These are phyloP conservation scores for Xylaria sp. DNA, from an alignment of 2,329 filamentous ascomycete genomes.

Conservation along the genomic window DNA sequence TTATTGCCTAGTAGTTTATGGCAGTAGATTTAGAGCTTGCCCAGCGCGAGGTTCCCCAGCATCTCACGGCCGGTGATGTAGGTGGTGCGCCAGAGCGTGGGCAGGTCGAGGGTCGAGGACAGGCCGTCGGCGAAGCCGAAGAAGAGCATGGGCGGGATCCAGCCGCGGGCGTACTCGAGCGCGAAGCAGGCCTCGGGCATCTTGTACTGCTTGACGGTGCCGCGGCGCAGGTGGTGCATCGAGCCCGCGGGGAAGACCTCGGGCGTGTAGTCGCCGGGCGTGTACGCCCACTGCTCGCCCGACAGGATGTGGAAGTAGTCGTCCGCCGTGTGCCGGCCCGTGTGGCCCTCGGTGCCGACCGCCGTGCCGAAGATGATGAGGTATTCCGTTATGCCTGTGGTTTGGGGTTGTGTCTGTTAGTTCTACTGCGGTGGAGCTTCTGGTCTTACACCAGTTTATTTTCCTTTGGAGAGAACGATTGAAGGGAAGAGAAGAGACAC, in stretches of 20 bases:
- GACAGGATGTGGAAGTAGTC: slow-evolving; percentile 94
- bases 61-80: slow-evolving; percentile 80
- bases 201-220: slow-evolving; percentile 83
- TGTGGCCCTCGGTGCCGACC: slow-evolving; percentile 87
- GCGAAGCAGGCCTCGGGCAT: slow-evolving; percentile 83
- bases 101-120: slow-evolving; percentile 83
- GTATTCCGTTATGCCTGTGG: slow-evolving; percentile 81
- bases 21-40: slow-evolving; percentile 69
- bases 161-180: slow-evolving; percentile 85
- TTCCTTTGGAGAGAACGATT: background rate
- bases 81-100: slow-evolving; percentile 84
- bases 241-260: slow-evolving; percentile 76
- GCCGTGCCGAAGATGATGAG: slow-evolving; percentile 88
- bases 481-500: background rate
- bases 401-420: slow-evolving; percentile 12
- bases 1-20: background rate
- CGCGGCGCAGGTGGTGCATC: slow-evolving; percentile 78
- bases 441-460: background rate
- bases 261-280: slow-evolving; percentile 72
- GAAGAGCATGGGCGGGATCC: slow-evolving; percentile 93
- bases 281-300: slow-evolving; percentile 81
- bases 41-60: slow-evolving; percentile 74
- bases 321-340: slow-evolving; percentile 88
- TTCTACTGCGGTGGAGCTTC: background rate
- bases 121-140: slow-evolving; percentile 89